phyloP scores from a whole-genome alignment of 1,284 basidiomycete species.

The Malassezia furfur region DNA sequence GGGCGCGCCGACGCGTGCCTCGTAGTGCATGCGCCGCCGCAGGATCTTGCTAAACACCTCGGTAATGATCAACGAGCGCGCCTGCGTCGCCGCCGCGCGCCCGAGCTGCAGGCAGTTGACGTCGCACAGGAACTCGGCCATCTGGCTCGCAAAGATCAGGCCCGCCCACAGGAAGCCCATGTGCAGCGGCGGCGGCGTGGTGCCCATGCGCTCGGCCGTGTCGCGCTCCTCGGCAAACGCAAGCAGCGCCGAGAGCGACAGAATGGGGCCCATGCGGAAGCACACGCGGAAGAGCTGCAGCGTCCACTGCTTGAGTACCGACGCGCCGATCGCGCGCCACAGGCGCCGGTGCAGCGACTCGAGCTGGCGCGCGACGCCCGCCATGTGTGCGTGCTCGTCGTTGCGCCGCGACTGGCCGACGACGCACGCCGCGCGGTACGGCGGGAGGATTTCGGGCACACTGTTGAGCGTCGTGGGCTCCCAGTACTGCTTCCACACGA shows the following conservation, averaged over 20 bases:
- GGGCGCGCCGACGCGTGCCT: constrained; percentile 20
- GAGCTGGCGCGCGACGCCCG: neutral
- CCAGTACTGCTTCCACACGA: constrained; percentile 51
- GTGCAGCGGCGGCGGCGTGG: constrained; percentile 44
- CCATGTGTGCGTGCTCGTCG: constrained; percentile 30
- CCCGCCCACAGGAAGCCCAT: constrained; percentile 51
- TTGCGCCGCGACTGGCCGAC: constrained; percentile 14
- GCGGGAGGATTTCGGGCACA: constrained; percentile 53
- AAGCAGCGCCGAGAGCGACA: constrained; percentile 52
- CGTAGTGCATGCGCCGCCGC: constrained; percentile 48
- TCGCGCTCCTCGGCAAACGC: constrained; percentile 49
- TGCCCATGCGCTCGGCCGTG: constrained; percentile 20
- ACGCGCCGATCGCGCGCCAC: constrained; percentile 47
- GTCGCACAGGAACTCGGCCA: constrained; percentile 49
- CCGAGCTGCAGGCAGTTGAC: constrained; percentile 48
- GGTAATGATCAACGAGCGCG: constrained; percentile 50
- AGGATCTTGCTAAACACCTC: constrained; percentile 54
- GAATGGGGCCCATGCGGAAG: constrained; percentile 51
- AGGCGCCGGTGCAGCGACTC: constrained; percentile 44
- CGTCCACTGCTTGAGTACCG: constrained; percentile 46
- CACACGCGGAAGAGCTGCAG: constrained; percentile 50
- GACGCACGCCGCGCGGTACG: constrained; percentile 51
- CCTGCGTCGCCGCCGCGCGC: constrained; percentile 46
- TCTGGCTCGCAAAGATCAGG: constrained; percentile 50
- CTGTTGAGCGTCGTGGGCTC: constrained; percentile 49